A percentile compares a stretch with the other conserved stretches of the same genome.
Evolutionary conservation across 1,284 basidiomycete genomes (phyloP).

Genomic region (Cutaneotrichosporon cutaneum): DNA sequence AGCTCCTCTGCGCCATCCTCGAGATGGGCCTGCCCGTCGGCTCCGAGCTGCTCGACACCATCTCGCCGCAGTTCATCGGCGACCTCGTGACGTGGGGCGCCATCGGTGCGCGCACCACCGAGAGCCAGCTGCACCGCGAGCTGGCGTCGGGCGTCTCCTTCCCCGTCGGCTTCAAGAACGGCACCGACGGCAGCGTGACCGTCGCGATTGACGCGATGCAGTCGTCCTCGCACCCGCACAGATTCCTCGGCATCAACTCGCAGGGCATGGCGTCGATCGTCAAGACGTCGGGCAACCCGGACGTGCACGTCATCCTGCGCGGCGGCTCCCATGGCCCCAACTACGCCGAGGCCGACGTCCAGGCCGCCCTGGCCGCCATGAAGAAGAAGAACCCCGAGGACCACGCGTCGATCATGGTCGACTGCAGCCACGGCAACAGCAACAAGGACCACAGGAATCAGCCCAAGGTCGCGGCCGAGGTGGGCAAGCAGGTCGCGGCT

Average conservation of each 20-base stretch:
- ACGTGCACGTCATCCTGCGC: slow-evolving; percentile 90
- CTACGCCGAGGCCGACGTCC: slow-evolving; percentile 64
- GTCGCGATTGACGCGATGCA: slow-evolving; percentile 94
- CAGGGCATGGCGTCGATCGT: slow-evolving; percentile 92
- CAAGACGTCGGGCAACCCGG: slow-evolving; percentile 85
- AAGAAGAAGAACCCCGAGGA: slow-evolving; percentile 60
- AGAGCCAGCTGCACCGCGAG: slow-evolving; percentile 89
- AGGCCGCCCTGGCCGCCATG: slow-evolving; percentile 67
- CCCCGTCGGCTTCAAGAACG: slow-evolving; percentile 88
- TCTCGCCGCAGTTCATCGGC: slow-evolving; percentile 84
- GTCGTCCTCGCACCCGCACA: slow-evolving; percentile 85
- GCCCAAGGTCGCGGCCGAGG: slow-evolving; percentile 87
- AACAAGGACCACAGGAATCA: slow-evolving; percentile 88
- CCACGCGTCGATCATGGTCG: slow-evolving; percentile 55
- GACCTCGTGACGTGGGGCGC: slow-evolving; percentile 97
- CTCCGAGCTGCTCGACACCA: slow-evolving; percentile 72
- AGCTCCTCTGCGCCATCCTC: slow-evolving; percentile 81
- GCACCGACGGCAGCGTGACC: slow-evolving; percentile 84
- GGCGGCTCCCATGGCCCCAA: slow-evolving; percentile 88
- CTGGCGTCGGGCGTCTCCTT: slow-evolving; percentile 53
- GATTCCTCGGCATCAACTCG: slow-evolving; percentile 97
- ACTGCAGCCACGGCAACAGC: slow-evolving; percentile 69
- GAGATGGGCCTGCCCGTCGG: slow-evolving; percentile 81
- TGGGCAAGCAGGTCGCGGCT: slow-evolving; percentile 74
- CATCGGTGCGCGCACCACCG: slow-evolving; percentile 92